Percentiles rank a stretch among this genome's conserved stretches.
Evolutionary conservation across 2,329 filamentous ascomycete species (phyloP).

Genomic region (Catunica adiposa): DNA sequence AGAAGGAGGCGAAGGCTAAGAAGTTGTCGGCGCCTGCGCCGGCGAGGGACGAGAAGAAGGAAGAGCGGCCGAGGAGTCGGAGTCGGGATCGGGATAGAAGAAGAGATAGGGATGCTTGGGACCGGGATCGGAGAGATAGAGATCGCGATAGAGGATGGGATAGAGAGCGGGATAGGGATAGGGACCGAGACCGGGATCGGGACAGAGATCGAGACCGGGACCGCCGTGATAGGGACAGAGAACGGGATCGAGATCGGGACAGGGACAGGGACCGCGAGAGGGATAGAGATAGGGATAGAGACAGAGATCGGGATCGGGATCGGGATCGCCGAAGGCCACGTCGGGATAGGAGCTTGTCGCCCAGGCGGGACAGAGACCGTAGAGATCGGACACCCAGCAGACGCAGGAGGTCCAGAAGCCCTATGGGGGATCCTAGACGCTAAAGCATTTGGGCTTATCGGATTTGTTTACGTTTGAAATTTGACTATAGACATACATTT

Average conservation of each 20-base stretch:
- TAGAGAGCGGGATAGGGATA: slow-evolving; percentile 18
- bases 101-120: slow-evolving; percentile 17
- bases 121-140: slow-evolving; percentile 20
- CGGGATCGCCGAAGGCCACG: slow-evolving; percentile 16
- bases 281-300: slow-evolving; percentile 16
- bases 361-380: slow-evolving; percentile 9
- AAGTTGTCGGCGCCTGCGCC: slow-evolving; percentile 26
- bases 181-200: slow-evolving; percentile 21
- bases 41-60: slow-evolving; percentile 15
- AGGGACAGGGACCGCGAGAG: slow-evolving; percentile 21
- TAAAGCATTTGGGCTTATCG: background rate
- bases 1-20: slow-evolving; percentile 43
- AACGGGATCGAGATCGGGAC: slow-evolving; percentile 18
- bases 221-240: slow-evolving; percentile 20
- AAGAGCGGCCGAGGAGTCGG: background rate
- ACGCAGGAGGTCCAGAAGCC: background rate
- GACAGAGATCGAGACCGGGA: slow-evolving; percentile 20
- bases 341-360: slow-evolving; percentile 1
- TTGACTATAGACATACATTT: background rate
- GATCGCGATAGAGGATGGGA: slow-evolving; percentile 20
- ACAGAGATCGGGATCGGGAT: slow-evolving; percentile 17
- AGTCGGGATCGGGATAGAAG: background rate
- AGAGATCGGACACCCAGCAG: slow-evolving; percentile 7
- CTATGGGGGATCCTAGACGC: background rate
- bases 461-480: background rate